Evolutionary conservation across 2,329 filamentous ascomycete species (phyloP).

Genomic region (Aspergillus felis): DNA sequence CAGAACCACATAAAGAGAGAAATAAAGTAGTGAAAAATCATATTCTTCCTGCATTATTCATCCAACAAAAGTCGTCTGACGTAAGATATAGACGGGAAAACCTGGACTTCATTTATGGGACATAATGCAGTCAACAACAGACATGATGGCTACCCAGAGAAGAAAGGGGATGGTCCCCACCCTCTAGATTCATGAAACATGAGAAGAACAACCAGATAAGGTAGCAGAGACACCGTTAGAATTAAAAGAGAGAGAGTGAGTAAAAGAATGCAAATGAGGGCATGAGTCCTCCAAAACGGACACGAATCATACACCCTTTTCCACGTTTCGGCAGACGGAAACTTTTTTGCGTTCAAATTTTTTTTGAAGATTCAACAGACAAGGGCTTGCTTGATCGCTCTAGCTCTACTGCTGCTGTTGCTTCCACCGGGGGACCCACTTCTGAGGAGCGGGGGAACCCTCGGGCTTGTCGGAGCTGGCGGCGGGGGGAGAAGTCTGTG

Average conservation of each 20-base stretch:
- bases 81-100: neutral
- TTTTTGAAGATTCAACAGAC: neutral
- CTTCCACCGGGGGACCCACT: slow-evolving; percentile 38
- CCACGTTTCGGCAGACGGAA: slow-evolving; percentile 2
- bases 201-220: neutral
- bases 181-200: slow-evolving; percentile 6
- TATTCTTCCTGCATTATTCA: slow-evolving; percentile 6
- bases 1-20: neutral
- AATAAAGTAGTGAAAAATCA: slow-evolving; percentile 3
- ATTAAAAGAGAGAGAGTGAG: slow-evolving; percentile 2
- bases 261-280: slow-evolving; percentile 17
- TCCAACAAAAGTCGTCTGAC: slow-evolving; percentile 8
- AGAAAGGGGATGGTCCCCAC: neutral
- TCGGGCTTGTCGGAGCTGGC: slow-evolving; percentile 22
- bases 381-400: slow-evolving; percentile 11
- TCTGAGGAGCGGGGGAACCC: slow-evolving; percentile 22
- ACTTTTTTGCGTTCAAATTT: slow-evolving; percentile 6
- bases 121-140: slow-evolving; percentile 12
- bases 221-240: slow-evolving; percentile 1
- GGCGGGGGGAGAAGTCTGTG: slow-evolving; percentile 16
- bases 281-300: slow-evolving; percentile 5
- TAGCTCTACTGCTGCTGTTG: slow-evolving; percentile 36
- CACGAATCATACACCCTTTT: slow-evolving; percentile 8
- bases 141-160: slow-evolving; percentile 9
- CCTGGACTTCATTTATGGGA: slow-evolving; percentile 5